phyloP scores from a whole-genome alignment of 805 yeast genomes.

The Saccharomycopsis guyanensis region DNA sequence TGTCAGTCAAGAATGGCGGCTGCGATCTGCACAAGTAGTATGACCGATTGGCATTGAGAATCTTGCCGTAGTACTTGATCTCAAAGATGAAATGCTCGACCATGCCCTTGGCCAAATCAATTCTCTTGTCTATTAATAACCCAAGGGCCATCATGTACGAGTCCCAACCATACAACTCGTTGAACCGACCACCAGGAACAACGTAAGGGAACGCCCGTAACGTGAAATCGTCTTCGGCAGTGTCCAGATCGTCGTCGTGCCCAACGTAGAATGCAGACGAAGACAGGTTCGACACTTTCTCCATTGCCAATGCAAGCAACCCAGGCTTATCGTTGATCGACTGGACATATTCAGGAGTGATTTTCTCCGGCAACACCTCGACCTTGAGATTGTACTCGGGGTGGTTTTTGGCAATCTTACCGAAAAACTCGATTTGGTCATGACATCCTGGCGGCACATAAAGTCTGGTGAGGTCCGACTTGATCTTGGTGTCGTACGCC shows the following conservation, averaged over 20 bases:
- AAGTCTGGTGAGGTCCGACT: slow-evolving; percentile 60
- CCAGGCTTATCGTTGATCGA: slow-evolving; percentile 83
- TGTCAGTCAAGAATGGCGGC: slow-evolving; percentile 94
- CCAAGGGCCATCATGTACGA: slow-evolving; percentile 90
- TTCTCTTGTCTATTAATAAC: slow-evolving; percentile 53
- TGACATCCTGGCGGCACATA: slow-evolving; percentile 64
- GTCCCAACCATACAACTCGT: slow-evolving; percentile 97
- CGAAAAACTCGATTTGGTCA: slow-evolving; percentile 69
- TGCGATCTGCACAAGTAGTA: slow-evolving; percentile 89
- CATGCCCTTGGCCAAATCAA: slow-evolving; percentile 79
- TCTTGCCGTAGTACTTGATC: slow-evolving; percentile 83
- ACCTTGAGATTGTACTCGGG: slow-evolving; percentile 60
- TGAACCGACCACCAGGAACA: slow-evolving; percentile 96
- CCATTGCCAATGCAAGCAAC: slow-evolving; percentile 70
- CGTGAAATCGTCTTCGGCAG: slow-evolving; percentile 22
- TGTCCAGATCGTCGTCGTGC: background rate
- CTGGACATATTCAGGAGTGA: slow-evolving; percentile 70
- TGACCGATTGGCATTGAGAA: slow-evolving; percentile 87
- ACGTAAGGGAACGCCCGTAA: slow-evolving; percentile 74
- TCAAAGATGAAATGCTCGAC: slow-evolving; percentile 88
- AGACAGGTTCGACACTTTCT: slow-evolving; percentile 30
- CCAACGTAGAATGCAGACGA: slow-evolving; percentile 42
- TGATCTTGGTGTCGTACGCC: slow-evolving; percentile 74
- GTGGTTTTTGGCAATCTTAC: slow-evolving; percentile 40
- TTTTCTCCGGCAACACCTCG: slow-evolving; percentile 63